These are phyloP conservation scores for Alternaria postmessia DNA, from an alignment of 2,329 filamentous ascomycete genomes.

Conservation along the genomic window DNA sequence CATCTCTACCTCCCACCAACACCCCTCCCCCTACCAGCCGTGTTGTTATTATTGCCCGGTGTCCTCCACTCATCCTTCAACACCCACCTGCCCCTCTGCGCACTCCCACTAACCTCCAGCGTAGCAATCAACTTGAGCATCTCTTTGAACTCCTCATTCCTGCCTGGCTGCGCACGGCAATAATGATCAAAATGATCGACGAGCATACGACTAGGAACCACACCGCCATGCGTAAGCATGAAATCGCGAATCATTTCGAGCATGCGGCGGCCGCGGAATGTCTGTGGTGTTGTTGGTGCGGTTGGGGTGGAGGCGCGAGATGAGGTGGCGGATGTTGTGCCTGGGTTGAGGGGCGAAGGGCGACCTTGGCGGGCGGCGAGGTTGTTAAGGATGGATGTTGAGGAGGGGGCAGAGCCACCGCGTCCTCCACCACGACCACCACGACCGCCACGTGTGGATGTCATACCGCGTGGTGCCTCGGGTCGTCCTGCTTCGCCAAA, in stretches of 20 bases:
- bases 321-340: slow-evolving; percentile 20
- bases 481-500: slow-evolving; percentile 78
- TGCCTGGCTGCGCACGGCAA: slow-evolving; percentile 73
- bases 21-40: background rate
- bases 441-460: slow-evolving; percentile 54
- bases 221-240: slow-evolving; percentile 77
- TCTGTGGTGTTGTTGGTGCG: slow-evolving; percentile 28
- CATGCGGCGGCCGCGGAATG: slow-evolving; percentile 53
- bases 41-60: background rate
- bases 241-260: slow-evolving; percentile 74
- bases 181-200: slow-evolving; percentile 89
- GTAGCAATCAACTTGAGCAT: slow-evolving; percentile 80
- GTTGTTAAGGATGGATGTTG: slow-evolving; percentile 54
- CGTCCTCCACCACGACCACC: slow-evolving; percentile 42
- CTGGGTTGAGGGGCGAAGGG: slow-evolving; percentile 16
- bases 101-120: slow-evolving; percentile 65
- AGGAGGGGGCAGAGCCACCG: slow-evolving; percentile 51
- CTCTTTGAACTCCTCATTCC: slow-evolving; percentile 77
- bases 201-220: slow-evolving; percentile 81
- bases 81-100: slow-evolving; percentile 63
- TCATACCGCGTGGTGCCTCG: slow-evolving; percentile 45
- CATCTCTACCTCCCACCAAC: background rate
- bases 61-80: slow-evolving; percentile 63
- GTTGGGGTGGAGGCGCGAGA: slow-evolving; percentile 42
- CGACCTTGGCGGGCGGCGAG: slow-evolving; percentile 53